Conservation (phyloP, 306 rosid species). For the Medicago arabica region DNA sequence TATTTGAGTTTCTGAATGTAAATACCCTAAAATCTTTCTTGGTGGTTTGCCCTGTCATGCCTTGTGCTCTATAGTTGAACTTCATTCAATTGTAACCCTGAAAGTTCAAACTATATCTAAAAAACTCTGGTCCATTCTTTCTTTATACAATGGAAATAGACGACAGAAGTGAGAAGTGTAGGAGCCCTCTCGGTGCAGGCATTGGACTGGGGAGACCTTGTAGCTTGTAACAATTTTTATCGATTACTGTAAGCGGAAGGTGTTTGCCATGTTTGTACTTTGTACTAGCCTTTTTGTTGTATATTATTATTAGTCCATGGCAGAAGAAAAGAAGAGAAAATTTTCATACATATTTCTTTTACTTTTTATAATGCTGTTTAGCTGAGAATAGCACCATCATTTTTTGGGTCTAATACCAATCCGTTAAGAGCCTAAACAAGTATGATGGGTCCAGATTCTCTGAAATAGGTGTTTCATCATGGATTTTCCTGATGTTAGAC, state of each 20-base stretch:
- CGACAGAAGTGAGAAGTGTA: slow-evolving; percentile 18
- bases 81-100: slow-evolving; percentile 28
- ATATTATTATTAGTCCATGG: slow-evolving; percentile 47
- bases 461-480: not conserved
- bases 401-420: not conserved
- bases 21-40: slow-evolving; percentile 46
- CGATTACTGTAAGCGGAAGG: slow-evolving; percentile 51
- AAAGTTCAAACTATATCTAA: slow-evolving; percentile 32
- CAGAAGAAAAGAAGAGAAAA: slow-evolving; percentile 29
- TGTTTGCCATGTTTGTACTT: slow-evolving; percentile 42
- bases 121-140: slow-evolving; percentile 34
- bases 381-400: slow-evolving; percentile 16
- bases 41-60: slow-evolving; percentile 45
- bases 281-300: slow-evolving; percentile 47
- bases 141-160: slow-evolving; percentile 28
- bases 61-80: slow-evolving; percentile 39
- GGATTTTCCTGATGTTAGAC: not conserved
- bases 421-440: not conserved
- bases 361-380: slow-evolving; percentile 14
- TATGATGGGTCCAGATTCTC: not conserved
- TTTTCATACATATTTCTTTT: slow-evolving; percentile 34
- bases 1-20: slow-evolving; percentile 60
- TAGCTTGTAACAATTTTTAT: slow-evolving; percentile 51
- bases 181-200: slow-evolving; percentile 18
- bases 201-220: slow-evolving; percentile 38